Evolutionary conservation across 257 asterid species (phyloP).

Genomic region (Phtheirospermum japonicum): DNA sequence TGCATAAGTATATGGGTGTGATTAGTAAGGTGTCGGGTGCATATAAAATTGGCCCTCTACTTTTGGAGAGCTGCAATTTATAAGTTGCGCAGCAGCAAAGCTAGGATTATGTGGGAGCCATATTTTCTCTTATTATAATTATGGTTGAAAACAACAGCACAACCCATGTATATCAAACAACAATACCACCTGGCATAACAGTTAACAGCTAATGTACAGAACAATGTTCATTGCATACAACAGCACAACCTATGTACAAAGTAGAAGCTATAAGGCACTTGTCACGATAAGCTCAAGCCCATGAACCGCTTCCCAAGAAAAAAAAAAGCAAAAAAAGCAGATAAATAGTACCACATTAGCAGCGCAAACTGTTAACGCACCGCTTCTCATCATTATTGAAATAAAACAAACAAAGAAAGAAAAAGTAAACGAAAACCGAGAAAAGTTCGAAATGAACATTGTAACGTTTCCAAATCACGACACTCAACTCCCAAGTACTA

Average conservation of each 20-base stretch:
- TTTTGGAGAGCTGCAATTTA: no score
- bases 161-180: neutral
- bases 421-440: neutral
- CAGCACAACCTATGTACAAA: constrained; percentile 39
- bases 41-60: no score
- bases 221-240: constrained; percentile 29
- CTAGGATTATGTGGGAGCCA: no score
- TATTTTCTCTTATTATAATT: no score
- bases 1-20: no score
- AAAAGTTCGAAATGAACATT: constrained; percentile 7
- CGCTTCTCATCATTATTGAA: constrained; percentile 36
- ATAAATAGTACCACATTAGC: constrained; percentile 28
- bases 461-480: constrained; percentile 16
- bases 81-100: no score
- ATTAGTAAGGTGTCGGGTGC: no score
- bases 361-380: constrained; percentile 43
- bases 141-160: no score
- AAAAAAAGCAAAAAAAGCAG: constrained; percentile 15
- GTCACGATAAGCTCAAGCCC: constrained; percentile 28
- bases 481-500: constrained; percentile 8
- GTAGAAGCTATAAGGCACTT: constrained; percentile 22
- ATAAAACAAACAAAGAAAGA: neutral
- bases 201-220: constrained; percentile 23
- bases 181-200: neutral
- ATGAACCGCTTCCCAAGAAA: constrained; percentile 5